Conservation (phyloP, 306 rosid genomes). For the Pterocarpus macrocarpus region DNA sequence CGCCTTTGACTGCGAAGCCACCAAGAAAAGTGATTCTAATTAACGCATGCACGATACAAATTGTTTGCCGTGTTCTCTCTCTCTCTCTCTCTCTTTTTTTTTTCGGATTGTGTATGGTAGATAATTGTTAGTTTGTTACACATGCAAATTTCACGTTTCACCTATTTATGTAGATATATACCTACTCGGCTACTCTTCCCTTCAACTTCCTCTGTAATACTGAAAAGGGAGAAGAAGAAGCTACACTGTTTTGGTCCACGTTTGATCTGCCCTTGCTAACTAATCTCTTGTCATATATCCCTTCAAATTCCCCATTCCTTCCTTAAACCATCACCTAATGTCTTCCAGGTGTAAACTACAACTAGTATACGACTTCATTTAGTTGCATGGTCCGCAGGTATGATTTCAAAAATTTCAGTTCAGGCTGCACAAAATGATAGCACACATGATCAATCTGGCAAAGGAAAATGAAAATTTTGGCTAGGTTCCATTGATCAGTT, state of each 20-base stretch:
- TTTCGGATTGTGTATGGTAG: too few species aligned
- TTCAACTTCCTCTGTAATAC: not conserved
- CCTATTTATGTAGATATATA: not conserved
- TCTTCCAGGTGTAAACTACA: slow-evolving; percentile 7
- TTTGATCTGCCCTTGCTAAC: slow-evolving; percentile 7
- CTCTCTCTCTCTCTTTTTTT: too few species aligned
- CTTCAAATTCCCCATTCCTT: not conserved
- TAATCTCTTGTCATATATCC: slow-evolving; percentile 1
- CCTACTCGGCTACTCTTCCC: not conserved
- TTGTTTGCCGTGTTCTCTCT: too few species aligned
- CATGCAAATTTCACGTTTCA: slow-evolving; percentile 4
- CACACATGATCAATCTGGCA: not conserved
- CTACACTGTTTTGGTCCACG: slow-evolving; percentile 4
- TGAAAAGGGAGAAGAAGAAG: not conserved
- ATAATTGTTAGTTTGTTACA: slow-evolving; percentile 12
- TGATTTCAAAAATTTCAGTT: slow-evolving; percentile 19
- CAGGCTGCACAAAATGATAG: slow-evolving; percentile 28
- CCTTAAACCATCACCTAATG: not conserved
- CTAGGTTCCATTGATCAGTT: slow-evolving; percentile 2
- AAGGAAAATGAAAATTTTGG: not conserved
- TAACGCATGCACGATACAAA: too few species aligned
- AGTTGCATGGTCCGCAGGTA: slow-evolving; percentile 12
- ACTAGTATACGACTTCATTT: not conserved
- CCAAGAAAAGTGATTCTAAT: too few species aligned
- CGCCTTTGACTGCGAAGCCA: too few species aligned